A percentile compares a stretch with the other conserved stretches of the same genome.
Conservation (phyloP, 352 stramenopile species). For the Phytopythium helicoides region DNA sequence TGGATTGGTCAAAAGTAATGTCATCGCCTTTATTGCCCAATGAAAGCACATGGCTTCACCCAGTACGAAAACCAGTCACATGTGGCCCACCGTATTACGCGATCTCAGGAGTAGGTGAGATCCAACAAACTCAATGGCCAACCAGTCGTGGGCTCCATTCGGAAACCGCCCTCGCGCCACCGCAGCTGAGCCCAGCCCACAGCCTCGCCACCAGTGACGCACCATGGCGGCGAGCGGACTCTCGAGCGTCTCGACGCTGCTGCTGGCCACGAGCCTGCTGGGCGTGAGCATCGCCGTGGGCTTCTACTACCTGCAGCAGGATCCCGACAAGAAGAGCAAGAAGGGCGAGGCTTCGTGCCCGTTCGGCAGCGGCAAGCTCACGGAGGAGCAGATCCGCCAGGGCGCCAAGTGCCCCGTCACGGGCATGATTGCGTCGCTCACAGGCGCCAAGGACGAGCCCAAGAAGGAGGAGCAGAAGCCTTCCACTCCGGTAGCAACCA, state of each 20-base stretch:
- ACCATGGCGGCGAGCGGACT: slow-evolving; percentile 31
- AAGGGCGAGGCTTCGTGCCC: slow-evolving; percentile 14
- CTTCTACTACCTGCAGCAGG: slow-evolving; percentile 52
- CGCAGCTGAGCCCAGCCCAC: too few species aligned
- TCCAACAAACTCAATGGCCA: too few species aligned
- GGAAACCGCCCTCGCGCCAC: background rate
- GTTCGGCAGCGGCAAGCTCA: slow-evolving; percentile 21
- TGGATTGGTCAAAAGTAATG: too few species aligned
- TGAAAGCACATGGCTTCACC: slow-evolving; percentile 1
- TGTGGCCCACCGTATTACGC: too few species aligned
- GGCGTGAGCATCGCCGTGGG: slow-evolving; percentile 56
- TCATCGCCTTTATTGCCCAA: background rate
- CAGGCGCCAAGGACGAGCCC: slow-evolving; percentile 6
- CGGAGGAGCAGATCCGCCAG: slow-evolving; percentile 30
- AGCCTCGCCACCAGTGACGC: too few species aligned
- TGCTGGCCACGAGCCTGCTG: slow-evolving; percentile 61
- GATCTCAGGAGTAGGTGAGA: too few species aligned
- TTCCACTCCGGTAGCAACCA: slow-evolving; percentile 2
- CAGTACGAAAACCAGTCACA: slow-evolving; percentile 10
- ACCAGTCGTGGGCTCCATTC: background rate
- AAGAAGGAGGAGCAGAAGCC: slow-evolving; percentile 1
- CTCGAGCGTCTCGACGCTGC: slow-evolving; percentile 34
- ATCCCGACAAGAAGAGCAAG: slow-evolving; percentile 16
- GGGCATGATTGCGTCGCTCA: slow-evolving; percentile 19
- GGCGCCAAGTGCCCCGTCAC: slow-evolving; percentile 43